Base-by-base conservation (phyloP, 2,329 filamentous ascomycete genomes). In the Botrytis tulipae region DNA sequence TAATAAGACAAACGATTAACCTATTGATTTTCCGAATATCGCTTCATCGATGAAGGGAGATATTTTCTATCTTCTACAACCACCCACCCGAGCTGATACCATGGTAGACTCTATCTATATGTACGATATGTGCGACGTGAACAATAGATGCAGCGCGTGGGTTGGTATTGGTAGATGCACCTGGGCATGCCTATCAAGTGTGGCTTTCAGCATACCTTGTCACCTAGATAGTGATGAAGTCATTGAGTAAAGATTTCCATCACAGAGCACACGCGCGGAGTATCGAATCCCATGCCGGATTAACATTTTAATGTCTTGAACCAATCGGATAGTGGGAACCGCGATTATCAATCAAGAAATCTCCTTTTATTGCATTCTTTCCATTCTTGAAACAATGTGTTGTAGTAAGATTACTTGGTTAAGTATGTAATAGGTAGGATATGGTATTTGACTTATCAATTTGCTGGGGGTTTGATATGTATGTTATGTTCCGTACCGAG, bases 271-370 rank as follows among this genome's bases (percentile, higher is more conserved):
- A 51, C 25, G 12, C 48, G n/a, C 48, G 25, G 48, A 54, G 48
- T 14, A 42, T 29, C 22, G 40, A 62, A 29, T 63, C 40, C 61
- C 4, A 29, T 42, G 25, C 16, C 61, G n/a, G 40, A 42, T 62
- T 18, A 62, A 35, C 60, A 62, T n/a, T 37, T 25, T 18, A 3
- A 42, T 25, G n/a, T 63, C 16, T 44, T 22, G n/a, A 20, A 10
- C 37, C 60, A n/a, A n/a, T 37, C 59, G 29, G 57, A 59, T 10
- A n/a, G 59, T 25, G 22, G 59, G 10, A n/a, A 29, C 12, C 29
- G 40, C 35, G 65, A 68, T 68, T 57, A 68, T 68, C 65, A 68
- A 68, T 48, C 46, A 54, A 29, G 16, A 57, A 40, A 40, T 62
- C 37, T 40, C 59, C 35, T 16, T 48, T 20, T 35, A 66, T 35